Evolutionary conservation across 345 rosid genomes (phyloP).

Genomic region (Eucalyptus grandis): DNA sequence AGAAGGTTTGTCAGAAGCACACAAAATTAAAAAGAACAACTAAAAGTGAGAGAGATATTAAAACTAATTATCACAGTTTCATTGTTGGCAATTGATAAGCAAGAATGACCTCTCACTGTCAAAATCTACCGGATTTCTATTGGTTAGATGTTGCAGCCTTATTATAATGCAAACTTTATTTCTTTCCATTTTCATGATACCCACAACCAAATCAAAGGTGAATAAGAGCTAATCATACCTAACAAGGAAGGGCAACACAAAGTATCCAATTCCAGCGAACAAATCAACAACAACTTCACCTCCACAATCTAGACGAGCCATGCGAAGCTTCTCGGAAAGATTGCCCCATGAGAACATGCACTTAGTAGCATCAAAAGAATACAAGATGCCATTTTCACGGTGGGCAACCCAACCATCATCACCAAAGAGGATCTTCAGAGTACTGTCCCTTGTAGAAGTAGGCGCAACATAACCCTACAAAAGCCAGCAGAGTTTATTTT

Average conservation of each 20-base stretch:
- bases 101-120: not conserved
- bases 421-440: conserved; percentile 74
- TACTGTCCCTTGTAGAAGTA: conserved; percentile 77
- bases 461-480: conserved; percentile 68
- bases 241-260: conserved; percentile 81
- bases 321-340: conserved; percentile 93
- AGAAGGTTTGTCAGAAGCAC: not conserved
- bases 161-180: not conserved
- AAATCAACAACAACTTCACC: conserved; percentile 72
- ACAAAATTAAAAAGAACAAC: not conserved
- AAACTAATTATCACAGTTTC: not conserved
- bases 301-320: conserved; percentile 54
- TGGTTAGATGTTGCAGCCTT: not conserved
- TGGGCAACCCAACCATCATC: conserved; percentile 89
- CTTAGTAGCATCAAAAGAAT: conserved; percentile 86
- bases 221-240: conserved; percentile 26
- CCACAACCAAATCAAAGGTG: not conserved
- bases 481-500: not conserved
- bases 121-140: not conserved
- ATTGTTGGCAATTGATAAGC: not conserved
- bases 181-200: not conserved
- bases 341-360: conserved; percentile 99
- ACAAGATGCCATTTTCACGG: conserved; percentile 73
- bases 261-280: conserved; percentile 93
- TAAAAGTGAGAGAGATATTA: not conserved